Percentiles rank a stretch among this genome's conserved stretches.
Evolutionary conservation across 2,329 filamentous ascomycete genomes (phyloP).

Genomic region (Clonostachys byssicola): DNA sequence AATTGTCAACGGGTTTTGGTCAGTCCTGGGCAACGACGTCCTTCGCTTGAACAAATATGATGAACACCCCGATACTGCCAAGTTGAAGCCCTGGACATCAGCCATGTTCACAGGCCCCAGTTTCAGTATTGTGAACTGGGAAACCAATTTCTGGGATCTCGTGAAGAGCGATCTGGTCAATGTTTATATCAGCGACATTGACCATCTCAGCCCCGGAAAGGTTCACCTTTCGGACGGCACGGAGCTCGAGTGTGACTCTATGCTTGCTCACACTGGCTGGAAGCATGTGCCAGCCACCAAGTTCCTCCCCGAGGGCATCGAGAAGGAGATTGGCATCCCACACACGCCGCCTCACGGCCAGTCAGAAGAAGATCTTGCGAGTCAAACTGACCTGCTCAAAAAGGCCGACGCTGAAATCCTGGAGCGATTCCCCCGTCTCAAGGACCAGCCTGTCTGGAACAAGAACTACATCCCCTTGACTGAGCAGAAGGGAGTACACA

Average conservation of each 20-base stretch:
- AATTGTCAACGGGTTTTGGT: slow-evolving; percentile 45
- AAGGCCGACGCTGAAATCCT: slow-evolving; percentile 11
- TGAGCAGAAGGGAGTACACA: not conserved
- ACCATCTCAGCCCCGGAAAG: slow-evolving; percentile 25
- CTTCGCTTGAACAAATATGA: slow-evolving; percentile 39
- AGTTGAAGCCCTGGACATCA: slow-evolving; percentile 29
- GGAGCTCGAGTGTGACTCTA: slow-evolving; percentile 32
- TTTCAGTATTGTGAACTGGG: slow-evolving; percentile 50
- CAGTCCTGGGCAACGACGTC: slow-evolving; percentile 39
- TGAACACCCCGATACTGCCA: slow-evolving; percentile 26
- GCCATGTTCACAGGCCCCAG: slow-evolving; percentile 44
- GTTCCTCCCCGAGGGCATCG: slow-evolving; percentile 19
- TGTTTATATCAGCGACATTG: slow-evolving; percentile 42
- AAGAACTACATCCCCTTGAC: slow-evolving; percentile 8
- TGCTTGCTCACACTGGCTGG: slow-evolving; percentile 52
- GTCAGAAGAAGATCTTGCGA: slow-evolving; percentile 3
- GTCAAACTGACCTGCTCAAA: slow-evolving; percentile 4
- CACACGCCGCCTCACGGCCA: not conserved
- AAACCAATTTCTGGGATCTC: slow-evolving; percentile 39
- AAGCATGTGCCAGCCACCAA: slow-evolving; percentile 35
- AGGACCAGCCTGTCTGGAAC: slow-evolving; percentile 9
- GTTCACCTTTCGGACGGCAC: slow-evolving; percentile 33
- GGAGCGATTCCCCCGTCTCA: slow-evolving; percentile 9
- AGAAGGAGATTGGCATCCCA: slow-evolving; percentile 2
- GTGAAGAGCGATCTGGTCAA: slow-evolving; percentile 40